Evolutionary conservation across 202 grass and related monocot genomes (phyloP).

Genomic region (Schoenoplectus triqueter): DNA sequence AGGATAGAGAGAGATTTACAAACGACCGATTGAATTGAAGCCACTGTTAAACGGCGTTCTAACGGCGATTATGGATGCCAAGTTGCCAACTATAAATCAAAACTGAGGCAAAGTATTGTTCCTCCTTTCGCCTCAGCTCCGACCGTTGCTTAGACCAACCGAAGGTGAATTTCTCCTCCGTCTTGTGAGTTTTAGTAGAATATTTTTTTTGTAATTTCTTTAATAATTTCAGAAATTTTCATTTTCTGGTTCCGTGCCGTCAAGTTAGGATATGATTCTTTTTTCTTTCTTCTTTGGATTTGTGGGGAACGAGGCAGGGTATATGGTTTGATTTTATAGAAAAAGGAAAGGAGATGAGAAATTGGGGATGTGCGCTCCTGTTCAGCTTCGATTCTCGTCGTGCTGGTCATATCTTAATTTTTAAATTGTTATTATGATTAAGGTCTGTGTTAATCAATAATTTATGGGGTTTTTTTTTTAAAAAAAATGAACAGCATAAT

Average conservation of each 20-base stretch:
- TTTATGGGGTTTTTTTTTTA: background rate
- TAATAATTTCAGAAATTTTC: background rate
- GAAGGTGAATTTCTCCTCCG: slow-evolving; percentile 15
- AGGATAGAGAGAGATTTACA: slow-evolving; percentile 32
- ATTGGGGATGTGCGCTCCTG: slow-evolving; percentile 41
- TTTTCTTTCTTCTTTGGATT: background rate
- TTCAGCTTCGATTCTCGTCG: slow-evolving; percentile 34
- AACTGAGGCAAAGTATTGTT: background rate
- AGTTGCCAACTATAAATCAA: slow-evolving; percentile 33
- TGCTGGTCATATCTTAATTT: slow-evolving; percentile 33
- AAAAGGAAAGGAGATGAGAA: slow-evolving; percentile 4
- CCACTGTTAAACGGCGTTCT: slow-evolving; percentile 19
- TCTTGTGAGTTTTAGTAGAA: background rate
- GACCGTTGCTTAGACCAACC: slow-evolving; percentile 27
- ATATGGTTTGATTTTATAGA: slow-evolving; percentile 23
- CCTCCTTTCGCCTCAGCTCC: slow-evolving; percentile 16
- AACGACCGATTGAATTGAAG: slow-evolving; percentile 2
- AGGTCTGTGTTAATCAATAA: background rate
- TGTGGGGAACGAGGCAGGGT: slow-evolving; percentile 10
- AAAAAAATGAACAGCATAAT: background rate
- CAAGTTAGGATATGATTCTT: slow-evolving; percentile 1
- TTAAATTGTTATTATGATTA: slow-evolving; percentile 2
- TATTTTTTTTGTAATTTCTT: background rate
- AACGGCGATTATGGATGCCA: slow-evolving; percentile 13
- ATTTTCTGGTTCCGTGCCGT: background rate